Percentiles rank a stretch among this genome's conserved stretches.
Conservation (phyloP, 805 yeast genomes). For the Tetrapisispora taiwanensis region DNA sequence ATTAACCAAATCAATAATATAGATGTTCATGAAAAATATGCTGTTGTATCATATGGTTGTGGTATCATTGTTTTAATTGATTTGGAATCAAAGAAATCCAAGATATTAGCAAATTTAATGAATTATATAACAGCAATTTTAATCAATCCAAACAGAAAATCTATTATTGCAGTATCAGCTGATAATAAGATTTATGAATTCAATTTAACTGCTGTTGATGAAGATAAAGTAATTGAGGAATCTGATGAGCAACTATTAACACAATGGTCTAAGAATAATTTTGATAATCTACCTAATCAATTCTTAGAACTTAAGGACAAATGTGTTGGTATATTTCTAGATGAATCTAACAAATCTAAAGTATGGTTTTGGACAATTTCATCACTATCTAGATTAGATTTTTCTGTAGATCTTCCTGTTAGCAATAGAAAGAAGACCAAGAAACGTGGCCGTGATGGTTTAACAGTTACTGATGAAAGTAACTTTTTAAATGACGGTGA, state of each 20-base stretch:
- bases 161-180: slow-evolving; percentile 56
- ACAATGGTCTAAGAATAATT: slow-evolving; percentile 69
- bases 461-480: slow-evolving; percentile 34
- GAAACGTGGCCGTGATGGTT: slow-evolving; percentile 36
- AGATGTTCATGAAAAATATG: slow-evolving; percentile 37
- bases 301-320: slow-evolving; percentile 50
- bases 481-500: slow-evolving; percentile 27
- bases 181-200: slow-evolving; percentile 73
- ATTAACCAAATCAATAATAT: slow-evolving; percentile 43
- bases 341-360: slow-evolving; percentile 32
- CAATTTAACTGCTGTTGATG: slow-evolving; percentile 17
- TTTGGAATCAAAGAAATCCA: slow-evolving; percentile 22
- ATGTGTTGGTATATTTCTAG: slow-evolving; percentile 60
- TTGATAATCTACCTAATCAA: slow-evolving; percentile 62
- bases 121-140: slow-evolving; percentile 50
- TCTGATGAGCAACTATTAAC: slow-evolving; percentile 32
- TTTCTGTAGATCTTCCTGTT: slow-evolving; percentile 46
- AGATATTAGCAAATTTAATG: slow-evolving; percentile 48
- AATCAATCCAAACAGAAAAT: slow-evolving; percentile 39
- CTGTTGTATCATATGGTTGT: slow-evolving; percentile 52
- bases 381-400: slow-evolving; percentile 72
- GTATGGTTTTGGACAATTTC: slow-evolving; percentile 84
- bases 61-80: slow-evolving; percentile 51
- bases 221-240: slow-evolving; percentile 4
- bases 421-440: slow-evolving; percentile 24